A percentile compares a stretch with the other conserved stretches of the same genome.
These are phyloP conservation scores for Elsinoe arachidis DNA, from an alignment of 2,329 filamentous ascomycete genomes.

Conservation along the genomic window DNA sequence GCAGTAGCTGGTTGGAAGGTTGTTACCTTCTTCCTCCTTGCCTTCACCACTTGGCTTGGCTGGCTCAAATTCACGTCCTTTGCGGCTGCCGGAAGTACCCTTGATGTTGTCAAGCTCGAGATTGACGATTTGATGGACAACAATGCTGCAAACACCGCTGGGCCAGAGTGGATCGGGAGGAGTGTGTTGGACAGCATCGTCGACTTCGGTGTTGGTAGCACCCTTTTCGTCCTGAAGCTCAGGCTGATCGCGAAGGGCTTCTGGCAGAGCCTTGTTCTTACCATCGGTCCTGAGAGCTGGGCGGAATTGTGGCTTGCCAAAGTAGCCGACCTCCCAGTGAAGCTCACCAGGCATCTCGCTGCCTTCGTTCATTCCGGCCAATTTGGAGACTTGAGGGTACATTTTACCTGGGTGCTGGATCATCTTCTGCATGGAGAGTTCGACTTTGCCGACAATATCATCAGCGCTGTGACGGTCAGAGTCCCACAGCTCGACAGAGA, in stretches of 20 bases:
- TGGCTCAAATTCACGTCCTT: conserved; percentile 80
- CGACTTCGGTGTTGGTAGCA: conserved; percentile 58
- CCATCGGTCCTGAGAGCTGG: conserved; percentile 78
- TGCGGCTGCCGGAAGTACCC: conserved; percentile 70
- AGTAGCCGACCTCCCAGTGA: conserved; percentile 94
- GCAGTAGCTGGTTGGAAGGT: conserved; percentile 85
- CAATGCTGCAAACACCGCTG: conserved; percentile 74
- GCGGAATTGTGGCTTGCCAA: conserved; percentile 81
- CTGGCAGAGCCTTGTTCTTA: conserved; percentile 68
- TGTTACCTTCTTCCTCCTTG: conserved; percentile 71
- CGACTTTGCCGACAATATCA: conserved; percentile 90
- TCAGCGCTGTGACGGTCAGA: conserved; percentile 87
- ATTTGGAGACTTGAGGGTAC: conserved; percentile 78
- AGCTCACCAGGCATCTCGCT: conserved; percentile 87
- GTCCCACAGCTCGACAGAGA: conserved; percentile 93
- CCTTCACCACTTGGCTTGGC: conserved; percentile 76
- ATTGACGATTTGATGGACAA: conserved; percentile 92
- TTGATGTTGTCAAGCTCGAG: conserved; percentile 87
- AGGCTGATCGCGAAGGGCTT: conserved; percentile 61
- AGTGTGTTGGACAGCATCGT: conserved; percentile 80
- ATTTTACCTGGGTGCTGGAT: conserved; percentile 90
- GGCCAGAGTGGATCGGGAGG: conserved; percentile 96
- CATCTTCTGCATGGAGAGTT: conserved; percentile 87
- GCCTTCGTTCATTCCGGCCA: conserved; percentile 73
- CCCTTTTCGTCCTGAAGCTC: conserved; percentile 86